Base-by-base conservation (phyloP, 441 rosid genomes). In the Aleurites moluccanus region DNA sequence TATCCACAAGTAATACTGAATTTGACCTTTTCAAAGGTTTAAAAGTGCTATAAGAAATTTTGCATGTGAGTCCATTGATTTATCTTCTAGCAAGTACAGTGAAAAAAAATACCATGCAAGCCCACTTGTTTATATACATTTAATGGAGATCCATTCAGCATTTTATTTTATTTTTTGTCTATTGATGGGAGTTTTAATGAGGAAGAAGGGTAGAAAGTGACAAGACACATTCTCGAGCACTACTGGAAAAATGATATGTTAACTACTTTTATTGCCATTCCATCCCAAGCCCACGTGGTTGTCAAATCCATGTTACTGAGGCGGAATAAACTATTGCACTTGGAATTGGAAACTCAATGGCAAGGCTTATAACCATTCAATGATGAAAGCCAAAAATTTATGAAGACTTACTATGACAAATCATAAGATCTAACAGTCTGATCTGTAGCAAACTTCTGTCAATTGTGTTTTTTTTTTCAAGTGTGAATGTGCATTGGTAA, bases 281-380 rank as follows among this genome's bases (percentile, higher is more conserved):
- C 42, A 38, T 78, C 61, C 38, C 57, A 47, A 72, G 61, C 53
- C 59, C 66, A 64, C 60, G 14, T 78, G 74, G 25, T 50, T 59
- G 15, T 67, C 74, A 66, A 75, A 74, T 65, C 75, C 75, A 69
- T 60, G 49, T 78, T 73, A 83, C 73, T 82, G 80, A 79, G 75
- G 45, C 21, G 73, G 25, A 73, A 38, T 57, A 65, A n/a, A 65
- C 50, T 65, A 55, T n/a, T 44, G 47, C 53, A 18, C 52, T 10
- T 76, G 73, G n/a, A n/a, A n/a, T n/a, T n/a, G n/a, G 73, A 64
- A 69, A 66, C 59, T 63, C 55, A 65, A 47, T 23, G 15, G 71
- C 69, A 23, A 65, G 74, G 10, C 40, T 50, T 14, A 50, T 61
- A 14, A 27, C 16, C 18, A 47, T 69, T 18, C 67, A 27, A 8